These are phyloP conservation scores for Yamadazyma aaseri DNA, from an alignment of 1,139 yeast genomes.

Conservation along the genomic window DNA sequence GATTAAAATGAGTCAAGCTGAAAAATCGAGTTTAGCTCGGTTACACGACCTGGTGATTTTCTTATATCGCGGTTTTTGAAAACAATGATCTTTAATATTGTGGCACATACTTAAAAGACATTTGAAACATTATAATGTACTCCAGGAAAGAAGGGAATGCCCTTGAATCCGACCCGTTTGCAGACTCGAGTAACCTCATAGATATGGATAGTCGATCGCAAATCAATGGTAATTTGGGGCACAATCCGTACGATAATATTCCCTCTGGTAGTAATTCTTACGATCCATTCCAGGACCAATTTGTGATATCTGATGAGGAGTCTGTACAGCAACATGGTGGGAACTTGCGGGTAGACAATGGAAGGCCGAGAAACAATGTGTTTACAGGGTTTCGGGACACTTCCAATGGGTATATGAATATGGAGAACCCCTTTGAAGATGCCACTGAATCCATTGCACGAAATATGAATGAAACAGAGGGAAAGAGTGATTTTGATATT, in stretches of 20 bases:
- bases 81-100: not conserved
- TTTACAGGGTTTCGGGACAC: constrained; percentile 2
- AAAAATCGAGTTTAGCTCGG: not conserved
- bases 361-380: not conserved
- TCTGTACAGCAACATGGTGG: not conserved
- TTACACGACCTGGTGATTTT: not conserved
- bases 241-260: constrained; percentile 7
- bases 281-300: constrained; percentile 17
- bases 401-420: constrained; percentile 15
- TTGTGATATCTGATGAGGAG: constrained; percentile 11
- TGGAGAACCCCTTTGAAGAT: constrained; percentile 39
- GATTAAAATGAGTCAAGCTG: not conserved
- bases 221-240: not conserved
- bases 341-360: not conserved
- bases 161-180: constrained; percentile 20
- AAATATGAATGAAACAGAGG: constrained; percentile 10
- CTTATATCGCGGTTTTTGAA: not conserved
- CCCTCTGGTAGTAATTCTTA: constrained; percentile 7
- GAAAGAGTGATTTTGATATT: constrained; percentile 14
- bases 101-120: not conserved
- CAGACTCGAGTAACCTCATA: constrained; percentile 29
- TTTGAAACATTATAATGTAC: too few relatives aligned
- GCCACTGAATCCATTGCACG: constrained; percentile 8
- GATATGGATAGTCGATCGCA: constrained; percentile 24
- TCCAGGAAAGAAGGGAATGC: not conserved